Evolutionary conservation across 495 filamentous ascomycete species (phyloP).

Genomic region (Trichoderma erinaceum): DNA sequence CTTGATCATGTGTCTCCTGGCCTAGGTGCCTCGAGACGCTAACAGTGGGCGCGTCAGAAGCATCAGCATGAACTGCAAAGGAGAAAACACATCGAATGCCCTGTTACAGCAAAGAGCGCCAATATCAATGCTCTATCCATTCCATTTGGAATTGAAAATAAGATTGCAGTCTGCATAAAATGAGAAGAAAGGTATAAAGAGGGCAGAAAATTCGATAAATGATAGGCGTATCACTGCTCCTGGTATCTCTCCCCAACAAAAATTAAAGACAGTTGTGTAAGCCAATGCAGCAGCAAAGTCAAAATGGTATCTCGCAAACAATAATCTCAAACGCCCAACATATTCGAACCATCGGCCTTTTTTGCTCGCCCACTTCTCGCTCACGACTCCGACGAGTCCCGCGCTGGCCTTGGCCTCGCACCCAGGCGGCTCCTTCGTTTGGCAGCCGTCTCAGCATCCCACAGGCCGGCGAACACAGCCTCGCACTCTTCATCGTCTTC

Average conservation of each 20-base stretch:
- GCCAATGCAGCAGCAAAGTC: neutral
- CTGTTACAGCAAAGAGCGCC: too few species aligned
- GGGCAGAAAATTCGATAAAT: neutral
- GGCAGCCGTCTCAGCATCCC: constrained; percentile 64
- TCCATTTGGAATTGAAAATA: too few species aligned
- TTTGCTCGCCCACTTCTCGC: neutral
- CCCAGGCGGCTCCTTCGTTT: constrained; percentile 56
- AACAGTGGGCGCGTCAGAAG: too few species aligned
- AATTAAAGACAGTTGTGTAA: neutral
- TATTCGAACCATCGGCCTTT: neutral
- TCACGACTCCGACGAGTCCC: neutral
- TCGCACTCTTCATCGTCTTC: constrained; percentile 95
- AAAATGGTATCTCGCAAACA: neutral
- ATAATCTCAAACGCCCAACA: constrained; percentile 1
- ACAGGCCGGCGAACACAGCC: constrained; percentile 82
- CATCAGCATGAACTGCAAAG: too few species aligned
- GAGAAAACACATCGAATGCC: too few species aligned
- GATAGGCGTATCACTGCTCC: neutral
- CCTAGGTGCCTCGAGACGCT: too few species aligned
- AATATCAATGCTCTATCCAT: too few species aligned
- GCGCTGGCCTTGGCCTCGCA: constrained; percentile 15
- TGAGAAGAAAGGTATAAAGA: neutral
- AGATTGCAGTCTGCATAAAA: neutral
- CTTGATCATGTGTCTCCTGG: too few species aligned
- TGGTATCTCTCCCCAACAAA: neutral